Percentiles rank a stretch among this genome's conserved stretches.
phyloP scores from a whole-genome alignment of 306 rosid species.

The Elaeagnus macrophylla region DNA sequence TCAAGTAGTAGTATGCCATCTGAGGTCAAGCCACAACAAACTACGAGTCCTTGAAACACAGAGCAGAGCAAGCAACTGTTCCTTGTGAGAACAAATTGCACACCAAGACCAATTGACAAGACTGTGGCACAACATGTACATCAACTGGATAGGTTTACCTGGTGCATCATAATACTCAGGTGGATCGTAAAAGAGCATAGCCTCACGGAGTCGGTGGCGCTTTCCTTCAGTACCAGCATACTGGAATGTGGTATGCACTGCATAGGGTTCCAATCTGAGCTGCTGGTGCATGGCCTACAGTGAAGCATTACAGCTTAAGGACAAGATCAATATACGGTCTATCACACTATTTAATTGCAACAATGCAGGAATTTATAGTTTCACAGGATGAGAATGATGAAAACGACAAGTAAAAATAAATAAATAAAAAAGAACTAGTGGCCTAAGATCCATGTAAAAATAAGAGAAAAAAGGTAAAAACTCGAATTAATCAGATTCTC shows the following conservation, averaged over 20 bases:
- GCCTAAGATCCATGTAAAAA: constrained; percentile 4
- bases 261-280: constrained; percentile 79
- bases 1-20: neutral
- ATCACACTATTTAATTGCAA: constrained; percentile 1
- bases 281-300: constrained; percentile 81
- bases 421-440: neutral
- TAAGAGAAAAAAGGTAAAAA: constrained; percentile 3
- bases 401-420: neutral
- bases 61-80: neutral
- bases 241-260: constrained; percentile 90
- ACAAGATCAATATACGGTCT: constrained; percentile 6
- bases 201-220: constrained; percentile 93
- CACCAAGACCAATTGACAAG: constrained; percentile 9
- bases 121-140: neutral
- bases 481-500: constrained; percentile 12
- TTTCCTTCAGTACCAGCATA: constrained; percentile 92
- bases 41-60: neutral
- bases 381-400: neutral
- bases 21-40: neutral
- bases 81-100: constrained; percentile 8
- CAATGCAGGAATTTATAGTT: constrained; percentile 11
- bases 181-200: constrained; percentile 80
- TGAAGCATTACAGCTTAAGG: constrained; percentile 17
- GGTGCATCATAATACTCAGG: constrained; percentile 81
- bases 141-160: constrained; percentile 29